These are phyloP conservation scores for Dicorynia guianensis DNA, from an alignment of 306 rosid genomes.

Conservation along the genomic window DNA sequence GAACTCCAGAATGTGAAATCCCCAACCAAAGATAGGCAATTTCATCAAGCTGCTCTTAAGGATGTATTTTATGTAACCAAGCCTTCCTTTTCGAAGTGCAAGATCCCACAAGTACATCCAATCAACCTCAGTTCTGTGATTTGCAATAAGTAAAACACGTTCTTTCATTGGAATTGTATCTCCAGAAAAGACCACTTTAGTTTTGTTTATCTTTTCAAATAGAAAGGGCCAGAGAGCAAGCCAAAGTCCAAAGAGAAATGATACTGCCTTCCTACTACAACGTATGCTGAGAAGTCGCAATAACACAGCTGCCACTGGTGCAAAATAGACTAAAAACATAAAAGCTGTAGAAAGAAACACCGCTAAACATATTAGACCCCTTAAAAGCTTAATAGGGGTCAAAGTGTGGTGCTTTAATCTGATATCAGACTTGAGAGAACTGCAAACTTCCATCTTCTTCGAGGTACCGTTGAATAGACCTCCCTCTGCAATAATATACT, in stretches of 20 bases:
- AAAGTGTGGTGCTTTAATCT: constrained; percentile 68
- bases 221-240: constrained; percentile 87
- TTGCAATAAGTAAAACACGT: constrained; percentile 83
- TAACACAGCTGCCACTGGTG: constrained; percentile 57
- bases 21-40: constrained; percentile 95
- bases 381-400: constrained; percentile 65
- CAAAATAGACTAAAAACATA: constrained; percentile 70
- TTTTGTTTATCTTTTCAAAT: constrained; percentile 82
- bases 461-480: constrained; percentile 48
- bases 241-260: constrained; percentile 77
- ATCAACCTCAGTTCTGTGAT: constrained; percentile 97
- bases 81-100: constrained; percentile 79
- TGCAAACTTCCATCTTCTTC: constrained; percentile 70
- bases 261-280: constrained; percentile 73
- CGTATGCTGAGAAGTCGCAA: constrained; percentile 63
- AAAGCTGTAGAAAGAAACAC: constrained; percentile 90
- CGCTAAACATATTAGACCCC: constrained; percentile 80
- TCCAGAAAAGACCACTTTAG: constrained; percentile 83
- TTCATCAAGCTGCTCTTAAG: constrained; percentile 97
- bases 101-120: constrained; percentile 99
- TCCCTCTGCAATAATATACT: constrained; percentile 62
- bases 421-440: constrained; percentile 52
- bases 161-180: constrained; percentile 75
- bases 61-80: constrained; percentile 84
- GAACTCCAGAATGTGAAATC: constrained; percentile 90